Conservation (phyloP, 805 yeast species). For the Saccharomycopsis sp. region DNA sequence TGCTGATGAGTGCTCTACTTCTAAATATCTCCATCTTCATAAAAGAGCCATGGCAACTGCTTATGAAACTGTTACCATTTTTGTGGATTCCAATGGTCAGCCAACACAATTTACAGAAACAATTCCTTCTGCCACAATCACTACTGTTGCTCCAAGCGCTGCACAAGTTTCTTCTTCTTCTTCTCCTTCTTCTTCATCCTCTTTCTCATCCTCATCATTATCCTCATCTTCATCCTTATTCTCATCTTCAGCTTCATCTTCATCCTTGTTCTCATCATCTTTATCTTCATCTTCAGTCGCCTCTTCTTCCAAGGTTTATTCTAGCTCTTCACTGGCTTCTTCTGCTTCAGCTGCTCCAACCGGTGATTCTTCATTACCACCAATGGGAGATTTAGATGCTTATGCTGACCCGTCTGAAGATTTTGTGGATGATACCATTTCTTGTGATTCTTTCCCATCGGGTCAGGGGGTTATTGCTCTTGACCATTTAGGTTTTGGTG, state of each 20-base stretch:
- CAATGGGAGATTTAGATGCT: constrained; percentile 40
- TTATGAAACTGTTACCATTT: constrained; percentile 28
- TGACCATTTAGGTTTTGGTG: constrained; percentile 43
- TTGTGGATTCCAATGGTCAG: constrained; percentile 24
- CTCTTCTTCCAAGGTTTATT: background rate
- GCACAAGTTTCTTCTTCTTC: constrained; percentile 10
- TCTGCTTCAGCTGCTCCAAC: constrained; percentile 5
- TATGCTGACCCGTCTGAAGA: constrained; percentile 38
- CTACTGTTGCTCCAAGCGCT: constrained; percentile 18
- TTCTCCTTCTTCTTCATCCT: constrained; percentile 6
- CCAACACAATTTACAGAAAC: constrained; percentile 24
- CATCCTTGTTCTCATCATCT: constrained; percentile 20
- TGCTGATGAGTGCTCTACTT: constrained; percentile 8
- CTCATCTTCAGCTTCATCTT: background rate
- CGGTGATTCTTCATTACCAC: background rate
- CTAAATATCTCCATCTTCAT: constrained; percentile 28
- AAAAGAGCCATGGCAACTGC: constrained; percentile 43
- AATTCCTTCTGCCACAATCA: constrained; percentile 17
- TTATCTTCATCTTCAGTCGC: constrained; percentile 20
- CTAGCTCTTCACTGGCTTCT: constrained; percentile 20
- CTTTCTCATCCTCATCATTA: background rate
- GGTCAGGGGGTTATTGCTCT: constrained; percentile 62
- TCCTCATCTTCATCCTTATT: constrained; percentile 14
- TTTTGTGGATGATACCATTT: constrained; percentile 61
- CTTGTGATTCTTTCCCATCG: constrained; percentile 63